phyloP scores from a whole-genome alignment of 495 filamentous ascomycete species.

The Neurospora cerealis region DNA sequence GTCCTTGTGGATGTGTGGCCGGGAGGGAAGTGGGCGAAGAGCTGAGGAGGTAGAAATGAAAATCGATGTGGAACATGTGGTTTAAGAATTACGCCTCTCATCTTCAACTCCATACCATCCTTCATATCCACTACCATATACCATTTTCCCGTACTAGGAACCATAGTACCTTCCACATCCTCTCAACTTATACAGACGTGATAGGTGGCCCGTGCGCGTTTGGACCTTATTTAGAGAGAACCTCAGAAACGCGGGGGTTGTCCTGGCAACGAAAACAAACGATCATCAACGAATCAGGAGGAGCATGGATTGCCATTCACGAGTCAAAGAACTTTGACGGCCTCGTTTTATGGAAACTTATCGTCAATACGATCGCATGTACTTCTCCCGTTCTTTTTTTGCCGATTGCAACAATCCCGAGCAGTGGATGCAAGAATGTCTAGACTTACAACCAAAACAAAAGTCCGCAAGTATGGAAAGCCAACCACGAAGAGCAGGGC shows the following conservation, averaged over 20 bases:
- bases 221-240: not conserved
- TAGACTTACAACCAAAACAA: constrained; percentile 24
- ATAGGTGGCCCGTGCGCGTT: not conserved
- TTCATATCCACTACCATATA: not conserved
- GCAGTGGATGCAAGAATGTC: not conserved
- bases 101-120: not conserved
- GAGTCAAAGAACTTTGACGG: not conserved
- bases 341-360: not conserved
- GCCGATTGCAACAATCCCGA: not conserved
- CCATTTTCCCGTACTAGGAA: not conserved
- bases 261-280: constrained; percentile 5
- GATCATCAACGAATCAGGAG: constrained; percentile 5
- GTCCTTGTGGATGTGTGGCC: not conserved
- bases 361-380: not conserved
- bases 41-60: not conserved
- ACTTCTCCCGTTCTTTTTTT: not conserved
- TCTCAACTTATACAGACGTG: not conserved
- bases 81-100: not conserved
- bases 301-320: not conserved
- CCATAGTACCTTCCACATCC: not conserved
- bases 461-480: constrained; percentile 35
- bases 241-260: constrained; percentile 4
- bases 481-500: constrained; percentile 24
- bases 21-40: not conserved
- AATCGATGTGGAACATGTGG: not conserved